Conservation (phyloP, 108 stramenopile genomes). For the Cyclotella sp. region DNA sequence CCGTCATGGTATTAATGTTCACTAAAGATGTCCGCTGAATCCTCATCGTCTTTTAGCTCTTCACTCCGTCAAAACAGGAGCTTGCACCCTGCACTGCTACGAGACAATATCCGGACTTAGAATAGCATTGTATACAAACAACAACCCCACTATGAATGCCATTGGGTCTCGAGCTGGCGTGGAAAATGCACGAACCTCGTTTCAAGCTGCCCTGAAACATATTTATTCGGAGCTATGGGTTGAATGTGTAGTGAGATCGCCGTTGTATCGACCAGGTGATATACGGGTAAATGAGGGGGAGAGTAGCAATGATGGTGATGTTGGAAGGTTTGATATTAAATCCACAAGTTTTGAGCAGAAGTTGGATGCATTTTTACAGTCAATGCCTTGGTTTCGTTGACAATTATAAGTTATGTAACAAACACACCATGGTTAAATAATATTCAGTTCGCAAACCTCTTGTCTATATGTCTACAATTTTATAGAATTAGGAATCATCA, state of each 20-base stretch:
- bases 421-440: no score
- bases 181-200: constrained; percentile 48
- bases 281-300: constrained; percentile 43
- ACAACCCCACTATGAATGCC: constrained; percentile 54
- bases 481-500: no score
- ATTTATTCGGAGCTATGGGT: constrained; percentile 91
- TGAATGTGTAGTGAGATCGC: constrained; percentile 80
- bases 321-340: constrained; percentile 56
- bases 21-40: neutral
- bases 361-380: constrained; percentile 74
- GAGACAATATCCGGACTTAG: constrained; percentile 84
- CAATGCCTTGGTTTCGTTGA: constrained; percentile 88
- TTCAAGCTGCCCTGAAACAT: constrained; percentile 74
- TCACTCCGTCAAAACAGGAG: constrained; percentile 83
- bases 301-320: constrained; percentile 19
- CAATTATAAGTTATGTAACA: neutral
- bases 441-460: no score
- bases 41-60: constrained; percentile 36
- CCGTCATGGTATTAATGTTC: neutral
- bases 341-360: constrained; percentile 85
- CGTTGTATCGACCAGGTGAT: constrained; percentile 74
- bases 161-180: constrained; percentile 41
- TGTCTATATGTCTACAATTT: no score
- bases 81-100: constrained; percentile 79
- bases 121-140: constrained; percentile 84